Evolutionary conservation across 2,329 filamentous ascomycete genomes (phyloP).

Genomic region (Whalleya microplaca): DNA sequence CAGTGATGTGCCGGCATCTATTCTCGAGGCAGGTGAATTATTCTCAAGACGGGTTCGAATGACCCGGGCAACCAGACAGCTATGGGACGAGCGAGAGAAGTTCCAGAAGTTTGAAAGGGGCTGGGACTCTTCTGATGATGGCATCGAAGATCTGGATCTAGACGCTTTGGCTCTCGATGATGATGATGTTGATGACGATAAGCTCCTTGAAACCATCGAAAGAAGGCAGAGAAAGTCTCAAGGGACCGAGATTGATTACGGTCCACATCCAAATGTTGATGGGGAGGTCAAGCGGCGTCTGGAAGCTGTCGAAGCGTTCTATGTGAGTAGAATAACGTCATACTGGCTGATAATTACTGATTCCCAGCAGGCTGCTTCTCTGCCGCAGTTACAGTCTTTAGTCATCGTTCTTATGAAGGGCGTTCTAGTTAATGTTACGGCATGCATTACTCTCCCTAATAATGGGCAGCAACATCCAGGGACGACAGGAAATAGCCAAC

Average conservation of each 20-base stretch:
- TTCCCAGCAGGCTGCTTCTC: slow-evolving; percentile 62
- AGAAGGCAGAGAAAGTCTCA: slow-evolving; percentile 46
- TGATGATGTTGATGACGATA: slow-evolving; percentile 42
- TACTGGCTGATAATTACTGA: slow-evolving; percentile 35
- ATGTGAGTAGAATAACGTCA: slow-evolving; percentile 62
- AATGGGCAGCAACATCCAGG: slow-evolving; percentile 50
- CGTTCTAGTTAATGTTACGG: slow-evolving; percentile 83
- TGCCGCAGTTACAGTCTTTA: slow-evolving; percentile 88
- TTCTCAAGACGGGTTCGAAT: slow-evolving; percentile 91
- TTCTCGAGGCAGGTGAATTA: slow-evolving; percentile 89
- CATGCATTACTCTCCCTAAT: slow-evolving; percentile 69
- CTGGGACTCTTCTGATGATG: slow-evolving; percentile 66
- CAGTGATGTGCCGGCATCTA: slow-evolving; percentile 91
- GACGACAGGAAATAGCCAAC: slow-evolving; percentile 43
- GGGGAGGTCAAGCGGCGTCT: slow-evolving; percentile 67
- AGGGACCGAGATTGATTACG: slow-evolving; percentile 50
- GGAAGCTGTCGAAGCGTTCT: slow-evolving; percentile 81
- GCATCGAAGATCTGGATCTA: slow-evolving; percentile 46
- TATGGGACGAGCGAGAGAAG: slow-evolving; percentile 91
- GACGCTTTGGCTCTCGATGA: slow-evolving; percentile 35
- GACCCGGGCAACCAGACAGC: slow-evolving; percentile 85
- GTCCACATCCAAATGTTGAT: slow-evolving; percentile 53
- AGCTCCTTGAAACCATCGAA: slow-evolving; percentile 46
- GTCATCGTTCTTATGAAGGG: slow-evolving; percentile 92
- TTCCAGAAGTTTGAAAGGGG: slow-evolving; percentile 93